Base-by-base conservation (phyloP, 2,329 filamentous ascomycete species). In the Aaosphaeria pasadenensis region DNA sequence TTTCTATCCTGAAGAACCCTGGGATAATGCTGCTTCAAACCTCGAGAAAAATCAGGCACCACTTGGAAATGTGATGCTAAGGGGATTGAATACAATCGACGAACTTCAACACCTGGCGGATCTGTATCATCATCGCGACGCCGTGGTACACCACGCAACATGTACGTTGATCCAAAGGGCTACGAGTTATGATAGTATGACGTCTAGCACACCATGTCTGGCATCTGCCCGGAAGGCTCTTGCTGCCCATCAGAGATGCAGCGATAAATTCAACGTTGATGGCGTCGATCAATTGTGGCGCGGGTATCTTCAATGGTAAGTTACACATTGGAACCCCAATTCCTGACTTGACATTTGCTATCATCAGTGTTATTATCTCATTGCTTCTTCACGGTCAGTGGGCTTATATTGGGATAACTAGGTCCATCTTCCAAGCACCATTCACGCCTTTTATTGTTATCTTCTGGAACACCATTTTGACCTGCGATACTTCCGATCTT, bases 401-500 rank as follows among this genome's bases (percentile, higher is more conserved):
- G 17, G 17, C 17, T 24, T 24, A 24, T 24, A 24, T 24, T 24
- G 17, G 17, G 17, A 24, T 24, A 24, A 24, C 3, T 31, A 71
- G 71, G 69, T 61, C 63, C 4, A 60, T 73, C 13, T 61, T 75
- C 6, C 62, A 75, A 55, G 69, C 73, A 4, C 76, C 76, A 0
- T 78, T 78, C 53, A 74, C 75, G 33, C 75, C 75, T 0, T 78
- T 77, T 48, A 75, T 77, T 7, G 74, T 77, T 1, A 62, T 77
- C 7, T 77, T 77, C 56, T 76, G 74, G 56, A 71, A 77, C 46
- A 66, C 69, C 2, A 74, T 78, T 35, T 79, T 84, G 56, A 78
- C 79, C 0, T 77, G 78, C 5, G 66, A 75, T 29, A 66, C 70
- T 17, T 64, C 66, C 7, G 84, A 87, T 53, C 73, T 87, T 5